Evolutionary conservation across 495 filamentous ascomycete genomes (phyloP), one percentile per base, ranked within the genome.

Genomic region (Lichina pygmaea): DNA sequence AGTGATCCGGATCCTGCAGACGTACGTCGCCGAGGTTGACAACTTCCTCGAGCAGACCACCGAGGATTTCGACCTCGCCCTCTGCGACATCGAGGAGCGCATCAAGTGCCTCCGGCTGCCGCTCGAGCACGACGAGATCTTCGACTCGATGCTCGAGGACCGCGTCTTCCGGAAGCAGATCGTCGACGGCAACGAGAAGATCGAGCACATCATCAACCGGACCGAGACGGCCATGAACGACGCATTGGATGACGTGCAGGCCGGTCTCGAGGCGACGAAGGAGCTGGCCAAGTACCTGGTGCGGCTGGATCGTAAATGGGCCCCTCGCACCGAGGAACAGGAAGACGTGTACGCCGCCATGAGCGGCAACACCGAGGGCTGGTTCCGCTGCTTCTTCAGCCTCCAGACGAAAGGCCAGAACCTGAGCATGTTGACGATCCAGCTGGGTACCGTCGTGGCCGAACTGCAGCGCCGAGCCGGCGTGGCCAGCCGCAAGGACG

Each of bases 11-110:
- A 95, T 95, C 42, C 70, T 97, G 41, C 82, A 93, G 55, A 72
- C 66, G 15, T 89, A 97, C 58, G 86, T 97, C 41, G 75, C 93
- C 55, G 91, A 94, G 55, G 67, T 95, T 34, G 89, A 97, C 57
- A 73, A 76, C 47, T 94, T 93, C 57, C 60, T 94, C 10, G 80
- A 89, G 52, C 70, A 73, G 34, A 84, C 82, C 0, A 70, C 78
- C 9, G 83, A 89, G 47, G 86, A 94, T 57, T 79, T 95, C 44
- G 70, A 78, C 31, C 61, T 85, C n/a, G 82, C 85, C 6, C 74
- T 74, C 46, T 58, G 68, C 41, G 83, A 92, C 55, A 68, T 92
- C 36, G 64, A 66, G 41, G 78, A 78, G 33, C 69, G 83, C 11
- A 71, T 83, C 47, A 73, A 75, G 43, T 74, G 79, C 54, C 65